Evolutionary conservation across 2,329 filamentous ascomycete genomes (phyloP).

Genomic region (Coniochaeta sp.): DNA sequence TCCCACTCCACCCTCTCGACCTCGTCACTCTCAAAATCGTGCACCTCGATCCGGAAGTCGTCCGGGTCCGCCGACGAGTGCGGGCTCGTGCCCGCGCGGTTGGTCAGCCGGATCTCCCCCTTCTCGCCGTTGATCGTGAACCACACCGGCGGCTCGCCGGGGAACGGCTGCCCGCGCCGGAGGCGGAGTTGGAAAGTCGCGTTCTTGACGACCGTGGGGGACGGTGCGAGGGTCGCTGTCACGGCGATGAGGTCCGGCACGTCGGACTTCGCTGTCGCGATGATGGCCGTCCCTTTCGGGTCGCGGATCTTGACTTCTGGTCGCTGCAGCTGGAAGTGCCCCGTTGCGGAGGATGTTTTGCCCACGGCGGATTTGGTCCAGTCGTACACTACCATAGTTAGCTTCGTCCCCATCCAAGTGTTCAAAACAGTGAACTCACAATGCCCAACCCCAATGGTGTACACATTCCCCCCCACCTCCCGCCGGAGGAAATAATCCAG

Average conservation of each 20-base stretch:
- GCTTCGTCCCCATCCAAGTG: slow-evolving; percentile 12
- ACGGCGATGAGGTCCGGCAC: slow-evolving; percentile 24
- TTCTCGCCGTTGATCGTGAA: slow-evolving; percentile 47
- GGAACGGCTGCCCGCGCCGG: slow-evolving; percentile 41
- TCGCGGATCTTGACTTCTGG: slow-evolving; percentile 29
- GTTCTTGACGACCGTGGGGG: slow-evolving; percentile 16
- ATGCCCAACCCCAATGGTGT: slow-evolving; percentile 35
- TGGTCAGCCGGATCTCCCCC: slow-evolving; percentile 38
- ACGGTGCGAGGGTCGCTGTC: slow-evolving; percentile 24
- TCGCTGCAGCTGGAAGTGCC: slow-evolving; percentile 37
- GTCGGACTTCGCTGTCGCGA: slow-evolving; percentile 12
- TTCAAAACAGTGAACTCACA: slow-evolving; percentile 21
- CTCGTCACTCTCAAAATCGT: slow-evolving; percentile 38
- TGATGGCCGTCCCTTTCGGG: not conserved
- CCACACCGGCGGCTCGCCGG: slow-evolving; percentile 33
- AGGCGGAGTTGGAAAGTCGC: slow-evolving; percentile 37
- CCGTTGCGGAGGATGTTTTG: slow-evolving; percentile 26
- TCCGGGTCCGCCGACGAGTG: slow-evolving; percentile 27
- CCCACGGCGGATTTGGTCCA: slow-evolving; percentile 37
- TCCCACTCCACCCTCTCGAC: slow-evolving; percentile 35
- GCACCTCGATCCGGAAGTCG: slow-evolving; percentile 39
- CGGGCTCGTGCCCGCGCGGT: slow-evolving; percentile 18
- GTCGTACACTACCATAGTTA: slow-evolving; percentile 33
- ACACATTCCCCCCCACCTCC: slow-evolving; percentile 36
- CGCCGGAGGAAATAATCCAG: slow-evolving; percentile 42